Evolutionary conservation across 2,329 filamentous ascomycete species (phyloP).

Genomic region (Xylaria sp.): DNA sequence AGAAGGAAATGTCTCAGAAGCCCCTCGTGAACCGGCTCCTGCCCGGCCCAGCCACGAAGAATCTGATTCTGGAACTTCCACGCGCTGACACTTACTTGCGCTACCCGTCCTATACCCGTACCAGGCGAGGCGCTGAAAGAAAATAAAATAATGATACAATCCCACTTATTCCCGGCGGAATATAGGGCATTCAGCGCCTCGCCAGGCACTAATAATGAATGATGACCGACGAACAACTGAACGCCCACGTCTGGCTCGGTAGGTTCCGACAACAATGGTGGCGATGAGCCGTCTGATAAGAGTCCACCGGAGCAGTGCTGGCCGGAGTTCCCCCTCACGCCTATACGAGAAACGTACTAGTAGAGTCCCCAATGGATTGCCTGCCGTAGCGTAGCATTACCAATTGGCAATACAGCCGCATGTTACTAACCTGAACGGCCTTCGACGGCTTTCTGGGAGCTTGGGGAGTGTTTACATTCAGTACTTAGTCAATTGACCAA

Average conservation of each 20-base stretch:
- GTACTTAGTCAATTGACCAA: slow-evolving; percentile 18
- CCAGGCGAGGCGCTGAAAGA: no score
- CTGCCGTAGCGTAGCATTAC: slow-evolving; percentile 24
- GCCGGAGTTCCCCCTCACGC: neutral
- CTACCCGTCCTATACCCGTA: neutral
- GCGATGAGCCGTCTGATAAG: neutral
- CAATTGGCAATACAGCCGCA: slow-evolving; percentile 31
- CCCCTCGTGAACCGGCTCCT: neutral
- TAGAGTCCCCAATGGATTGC: neutral
- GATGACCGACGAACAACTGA: neutral
- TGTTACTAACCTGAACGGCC: no score
- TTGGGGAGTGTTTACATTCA: slow-evolving; percentile 1
- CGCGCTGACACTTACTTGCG: neutral
- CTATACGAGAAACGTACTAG: neutral
- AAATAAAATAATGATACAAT: no score
- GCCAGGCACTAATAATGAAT: no score
- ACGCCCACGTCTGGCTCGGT: slow-evolving; percentile 2
- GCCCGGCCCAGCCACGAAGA: no score
- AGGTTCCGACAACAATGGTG: slow-evolving; percentile 3
- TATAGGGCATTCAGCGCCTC: no score
- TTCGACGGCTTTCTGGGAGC: slow-evolving; percentile 19
- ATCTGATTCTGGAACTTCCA: neutral
- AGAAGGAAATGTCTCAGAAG: no score
- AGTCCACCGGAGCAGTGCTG: neutral
- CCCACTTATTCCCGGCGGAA: no score